A percentile compares a stretch with the other conserved stretches of the same genome.
phyloP scores from a whole-genome alignment of 257 asterid genomes.

The Capsicum pubescens region DNA sequence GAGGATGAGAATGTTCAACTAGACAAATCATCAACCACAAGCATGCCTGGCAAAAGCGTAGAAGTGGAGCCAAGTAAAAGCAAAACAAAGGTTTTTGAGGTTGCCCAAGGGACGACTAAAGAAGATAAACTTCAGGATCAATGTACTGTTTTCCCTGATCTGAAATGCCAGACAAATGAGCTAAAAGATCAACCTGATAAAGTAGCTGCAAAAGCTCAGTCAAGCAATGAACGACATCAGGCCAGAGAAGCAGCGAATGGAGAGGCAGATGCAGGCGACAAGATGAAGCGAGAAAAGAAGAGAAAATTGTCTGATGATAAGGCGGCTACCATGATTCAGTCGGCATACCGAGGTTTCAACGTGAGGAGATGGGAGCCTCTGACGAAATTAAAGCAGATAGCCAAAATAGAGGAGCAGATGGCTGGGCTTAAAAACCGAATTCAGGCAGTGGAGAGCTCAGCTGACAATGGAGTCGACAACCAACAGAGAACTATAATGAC shows the following conservation, averaged over 20 bases:
- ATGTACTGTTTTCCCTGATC: not conserved
- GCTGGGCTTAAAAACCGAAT: conserved; percentile 44
- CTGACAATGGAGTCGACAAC: conserved; percentile 34
- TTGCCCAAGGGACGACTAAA: conserved; percentile 41
- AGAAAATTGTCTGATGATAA: conserved; percentile 49
- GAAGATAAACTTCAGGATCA: conserved; percentile 29
- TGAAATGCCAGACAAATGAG: conserved; percentile 1
- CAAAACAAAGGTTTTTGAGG: conserved; percentile 41
- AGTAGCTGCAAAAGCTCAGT: conserved; percentile 30
- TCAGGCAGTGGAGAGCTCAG: conserved; percentile 51
- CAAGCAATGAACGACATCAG: conserved; percentile 37
- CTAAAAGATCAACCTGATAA: conserved; percentile 17
- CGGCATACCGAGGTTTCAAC: conserved; percentile 73
- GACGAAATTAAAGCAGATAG: conserved; percentile 66
- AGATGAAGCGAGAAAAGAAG: conserved; percentile 28
- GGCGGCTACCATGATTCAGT: conserved; percentile 71
- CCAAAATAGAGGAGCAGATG: conserved; percentile 50
- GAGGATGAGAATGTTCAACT: conserved; percentile 20
- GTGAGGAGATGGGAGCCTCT: conserved; percentile 67
- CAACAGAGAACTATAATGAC: conserved; percentile 49
- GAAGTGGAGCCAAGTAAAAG: conserved; percentile 38
- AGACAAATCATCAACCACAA: not conserved
- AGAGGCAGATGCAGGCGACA: conserved; percentile 28
- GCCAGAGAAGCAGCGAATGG: conserved; percentile 27
- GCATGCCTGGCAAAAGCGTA: conserved; percentile 21